Evolutionary conservation across 371 early-diverging fungal genomes (phyloP).

Genomic region (Syncephalastrum monosporum): DNA sequence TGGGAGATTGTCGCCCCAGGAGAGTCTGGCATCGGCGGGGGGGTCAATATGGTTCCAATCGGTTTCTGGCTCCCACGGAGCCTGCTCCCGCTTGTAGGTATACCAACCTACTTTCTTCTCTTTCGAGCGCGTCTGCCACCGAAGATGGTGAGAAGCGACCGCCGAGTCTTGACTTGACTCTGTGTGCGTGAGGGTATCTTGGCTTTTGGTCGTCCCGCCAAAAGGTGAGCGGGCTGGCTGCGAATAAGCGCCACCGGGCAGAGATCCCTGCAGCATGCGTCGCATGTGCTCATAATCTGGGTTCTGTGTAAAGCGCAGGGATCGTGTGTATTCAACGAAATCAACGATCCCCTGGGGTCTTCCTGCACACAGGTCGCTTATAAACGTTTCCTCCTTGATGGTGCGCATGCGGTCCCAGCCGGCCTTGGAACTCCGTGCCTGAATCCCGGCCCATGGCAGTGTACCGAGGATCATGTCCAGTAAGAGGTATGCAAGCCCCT

Average conservation of each 20-base stretch:
- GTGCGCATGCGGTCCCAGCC: constrained; percentile 64
- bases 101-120: constrained; percentile 19
- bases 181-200: neutral
- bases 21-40: neutral
- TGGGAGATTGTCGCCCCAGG: constrained; percentile 22
- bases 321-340: constrained; percentile 74
- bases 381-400: constrained; percentile 50
- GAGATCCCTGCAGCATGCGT: constrained; percentile 38
- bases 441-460: constrained; percentile 65
- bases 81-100: constrained; percentile 19
- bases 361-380: constrained; percentile 56
- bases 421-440: constrained; percentile 51
- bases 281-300: constrained; percentile 86
- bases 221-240: constrained; percentile 17
- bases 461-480: constrained; percentile 56
- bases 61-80: constrained; percentile 21
- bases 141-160: neutral
- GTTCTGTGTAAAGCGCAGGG: constrained; percentile 84
- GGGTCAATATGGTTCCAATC: constrained; percentile 16
- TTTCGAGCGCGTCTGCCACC: neutral
- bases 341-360: constrained; percentile 55
- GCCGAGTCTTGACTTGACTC: neutral
- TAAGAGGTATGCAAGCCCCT: constrained; percentile 58
- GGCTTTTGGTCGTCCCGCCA: constrained; percentile 23
- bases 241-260: constrained; percentile 22